A percentile compares a stretch with the other conserved stretches of the same genome.
These are phyloP conservation scores for Vitellaria paradoxa DNA, from an alignment of 179 eudicot species.

Conservation along the genomic window DNA sequence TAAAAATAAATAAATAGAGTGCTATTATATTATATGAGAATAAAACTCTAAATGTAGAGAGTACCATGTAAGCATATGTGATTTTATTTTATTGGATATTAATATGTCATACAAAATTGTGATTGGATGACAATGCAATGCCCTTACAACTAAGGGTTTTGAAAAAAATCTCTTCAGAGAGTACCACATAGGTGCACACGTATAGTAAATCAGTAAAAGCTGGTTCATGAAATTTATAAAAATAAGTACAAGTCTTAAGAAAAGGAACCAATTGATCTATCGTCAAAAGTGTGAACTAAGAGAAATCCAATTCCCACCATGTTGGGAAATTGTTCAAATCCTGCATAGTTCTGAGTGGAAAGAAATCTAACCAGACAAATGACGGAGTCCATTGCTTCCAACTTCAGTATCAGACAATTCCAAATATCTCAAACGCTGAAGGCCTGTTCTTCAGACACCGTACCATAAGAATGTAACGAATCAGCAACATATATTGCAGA, in stretches of 20 bases:
- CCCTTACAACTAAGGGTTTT: too few species aligned
- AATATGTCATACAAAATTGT: too few species aligned
- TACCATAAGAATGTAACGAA: conserved; percentile 3
- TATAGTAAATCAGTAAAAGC: not conserved
- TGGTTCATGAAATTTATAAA: too few species aligned
- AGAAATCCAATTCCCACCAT: not conserved
- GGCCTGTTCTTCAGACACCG: conserved; percentile 36
- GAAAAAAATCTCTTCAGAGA: too few species aligned
- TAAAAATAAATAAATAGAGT: too few species aligned
- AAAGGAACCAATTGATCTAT: not conserved
- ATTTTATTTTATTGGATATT: too few species aligned
- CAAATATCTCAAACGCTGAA: conserved; percentile 51
- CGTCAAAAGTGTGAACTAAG: not conserved
- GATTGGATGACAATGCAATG: too few species aligned
- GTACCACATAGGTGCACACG: too few species aligned
- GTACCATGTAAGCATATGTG: too few species aligned
- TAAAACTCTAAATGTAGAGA: too few species aligned
- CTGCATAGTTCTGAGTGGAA: not conserved
- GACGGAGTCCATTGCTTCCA: conserved; percentile 67
- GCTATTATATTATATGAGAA: too few species aligned
- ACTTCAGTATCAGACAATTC: conserved; percentile 88
- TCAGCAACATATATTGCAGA: not conserved
- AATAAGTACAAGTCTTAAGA: not conserved
- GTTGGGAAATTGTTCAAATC: not conserved
- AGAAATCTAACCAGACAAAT: conserved; percentile 51